Base-by-base conservation (phyloP, 768 basidiomycete species). In the Russula emetica region DNA sequence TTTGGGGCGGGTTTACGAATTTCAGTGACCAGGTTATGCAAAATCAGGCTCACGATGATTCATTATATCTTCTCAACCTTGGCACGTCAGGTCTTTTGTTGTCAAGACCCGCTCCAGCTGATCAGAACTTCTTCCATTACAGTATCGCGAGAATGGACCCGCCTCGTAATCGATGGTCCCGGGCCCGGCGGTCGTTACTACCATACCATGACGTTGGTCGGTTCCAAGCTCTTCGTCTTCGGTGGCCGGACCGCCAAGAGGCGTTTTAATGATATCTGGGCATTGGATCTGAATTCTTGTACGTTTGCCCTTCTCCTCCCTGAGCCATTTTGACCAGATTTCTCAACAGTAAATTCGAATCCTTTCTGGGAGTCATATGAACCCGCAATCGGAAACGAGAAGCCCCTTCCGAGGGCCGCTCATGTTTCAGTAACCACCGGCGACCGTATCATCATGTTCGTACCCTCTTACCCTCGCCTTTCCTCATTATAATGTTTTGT, bases 111-210 rank as follows among this genome's bases (percentile, higher is more conserved):
- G 14, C 14, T 49, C 47, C 9, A 16, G 24, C 42, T 58, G 11
- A 63, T 20, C 20, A 44, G 8, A 14, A 3, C 18, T 32, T 51
- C 36, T 40, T 11, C 1, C 34, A 3, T 44, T 55, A 10, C 68
- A 98, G 94, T 90, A 60, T 89, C 94, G 5, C 85, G 90, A 67
- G 97, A 98, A 73, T 99, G 97, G 97, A 96, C 92, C 40, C 83
- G 86, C 49, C 88, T 97, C 18, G 79, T 85, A 2, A 87, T 94
- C 9, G 78, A 85, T 56, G 90, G 92, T 0, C 79, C 86, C 2
- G 80, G 86, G 0, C 97, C 97, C 1, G n/a, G n/a, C n/a, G n/a
- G n/a, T n/a, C n/a, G n/a, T n/a, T 98, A 98, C 71, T 96, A 96
- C 0, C 97, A 98, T 75, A 89, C 94, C 1, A 94, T 94, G 16